Evolutionary conservation across 257 asterid species (phyloP).

Genomic region (Salvia miltiorrhiza): DNA sequence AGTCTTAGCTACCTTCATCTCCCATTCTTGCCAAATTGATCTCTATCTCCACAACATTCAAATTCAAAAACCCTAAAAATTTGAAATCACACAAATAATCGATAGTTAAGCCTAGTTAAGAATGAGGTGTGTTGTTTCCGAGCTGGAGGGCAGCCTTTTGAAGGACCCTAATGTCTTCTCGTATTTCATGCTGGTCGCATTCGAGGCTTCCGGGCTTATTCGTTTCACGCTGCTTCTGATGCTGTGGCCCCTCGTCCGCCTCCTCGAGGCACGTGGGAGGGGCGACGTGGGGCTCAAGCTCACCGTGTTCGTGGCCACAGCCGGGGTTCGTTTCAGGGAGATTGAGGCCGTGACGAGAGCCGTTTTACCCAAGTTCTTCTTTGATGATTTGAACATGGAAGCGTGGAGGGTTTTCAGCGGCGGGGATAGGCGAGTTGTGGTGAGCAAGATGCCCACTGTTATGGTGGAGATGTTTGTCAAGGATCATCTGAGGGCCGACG

Average conservation of each 20-base stretch:
- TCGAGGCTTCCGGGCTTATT: constrained; percentile 75
- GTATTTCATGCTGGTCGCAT: constrained; percentile 84
- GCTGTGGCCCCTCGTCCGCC: constrained; percentile 60
- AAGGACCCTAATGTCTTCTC: constrained; percentile 59
- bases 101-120: no score
- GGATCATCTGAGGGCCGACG: constrained; percentile 70
- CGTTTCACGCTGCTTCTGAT: constrained; percentile 52
- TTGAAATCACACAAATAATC: neutral
- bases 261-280: constrained; percentile 46
- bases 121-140: constrained; percentile 58
- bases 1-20: constrained; percentile 71
- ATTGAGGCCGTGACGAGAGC: constrained; percentile 74
- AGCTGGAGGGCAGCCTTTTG: constrained; percentile 73
- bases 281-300: constrained; percentile 55
- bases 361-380: constrained; percentile 71
- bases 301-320: constrained; percentile 57
- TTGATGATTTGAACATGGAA: constrained; percentile 59
- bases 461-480: constrained; percentile 80
- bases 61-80: neutral
- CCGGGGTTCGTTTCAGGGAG: constrained; percentile 45
- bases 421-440: constrained; percentile 47
- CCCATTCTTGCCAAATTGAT: constrained; percentile 23
- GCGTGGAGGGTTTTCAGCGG: constrained; percentile 63
- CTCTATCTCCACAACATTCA: neutral
- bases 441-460: constrained; percentile 66